Base-by-base conservation (phyloP, 202 grass and related monocot genomes). In the Digitaria exilis region DNA sequence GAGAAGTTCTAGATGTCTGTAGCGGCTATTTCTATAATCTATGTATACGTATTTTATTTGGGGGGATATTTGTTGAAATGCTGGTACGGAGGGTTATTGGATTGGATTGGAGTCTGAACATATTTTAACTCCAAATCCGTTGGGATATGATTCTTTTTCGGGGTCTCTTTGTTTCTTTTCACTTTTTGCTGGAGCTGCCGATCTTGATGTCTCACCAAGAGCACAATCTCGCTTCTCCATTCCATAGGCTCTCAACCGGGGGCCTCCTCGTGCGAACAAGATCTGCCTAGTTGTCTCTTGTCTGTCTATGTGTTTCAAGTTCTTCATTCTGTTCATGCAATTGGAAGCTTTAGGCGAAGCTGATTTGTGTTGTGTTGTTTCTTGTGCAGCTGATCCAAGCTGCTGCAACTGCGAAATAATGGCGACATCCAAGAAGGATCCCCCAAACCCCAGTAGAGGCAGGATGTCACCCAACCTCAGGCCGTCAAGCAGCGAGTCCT, bases 341-440 rank as follows among this genome's bases (percentile, higher is more conserved):
- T 57, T 37, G 17, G 3, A 52, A 79, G 74, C 26, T 57, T 39
- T 39, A 49, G 60, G 46, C 55, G 14, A 16, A 57, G 26, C 80
- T 88, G 59, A 88, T 56, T 34, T 48, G 6, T 77, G n/a, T 41
- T 10, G 18, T 6, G 34, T 39, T 17, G 9, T 28, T 71, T 89
- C 35, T 49, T 55, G 35, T 77, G 73, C 72, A 82, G 81, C 17
- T 79, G 39, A 74, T 67, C 81, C 48, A 71, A 71, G 1, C 62
- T 9, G 18, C 24, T 30, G 55, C 55, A 52, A 12, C 26, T 28
- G 16, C 24, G 4, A 50, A 46, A 51, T 74, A 78, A 90, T 90
- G 88, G 83, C 79, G 39, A 86, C 88, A 43, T 86, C 88, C 29
- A 90, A 82, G 57, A 89, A 67, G 83, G 88, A 86, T 34, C 66